phyloP scores from a whole-genome alignment of 805 yeast genomes.

The Saturnispora galanensis region DNA sequence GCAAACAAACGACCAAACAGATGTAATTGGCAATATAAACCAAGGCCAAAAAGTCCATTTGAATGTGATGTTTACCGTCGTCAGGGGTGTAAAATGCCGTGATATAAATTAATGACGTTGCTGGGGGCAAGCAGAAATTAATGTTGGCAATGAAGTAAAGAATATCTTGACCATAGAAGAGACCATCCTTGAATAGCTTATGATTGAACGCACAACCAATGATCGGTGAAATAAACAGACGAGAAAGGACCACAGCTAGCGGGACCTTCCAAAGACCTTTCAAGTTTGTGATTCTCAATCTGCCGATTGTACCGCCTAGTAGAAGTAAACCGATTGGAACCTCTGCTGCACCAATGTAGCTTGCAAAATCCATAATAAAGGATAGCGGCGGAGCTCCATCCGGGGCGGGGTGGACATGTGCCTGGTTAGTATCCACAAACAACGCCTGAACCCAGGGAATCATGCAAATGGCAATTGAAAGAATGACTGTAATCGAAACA shows the following conservation, averaged over 20 bases:
- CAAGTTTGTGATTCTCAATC: conserved; percentile 49
- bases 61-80: conserved; percentile 37
- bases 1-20: conserved; percentile 55
- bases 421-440: conserved; percentile 42
- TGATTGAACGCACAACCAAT: conserved; percentile 63
- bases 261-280: conserved; percentile 66
- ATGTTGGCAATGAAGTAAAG: conserved; percentile 66
- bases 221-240: conserved; percentile 67
- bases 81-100: conserved; percentile 83
- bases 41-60: conserved; percentile 81
- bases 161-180: conserved; percentile 52
- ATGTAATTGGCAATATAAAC: conserved; percentile 67
- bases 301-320: conserved; percentile 80
- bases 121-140: conserved; percentile 74
- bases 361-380: conserved; percentile 71
- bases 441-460: conserved; percentile 79
- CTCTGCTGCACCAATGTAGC: conserved; percentile 76
- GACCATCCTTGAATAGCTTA: conserved; percentile 49
- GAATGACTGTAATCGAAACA: conserved; percentile 58
- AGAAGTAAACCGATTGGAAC: conserved; percentile 80
- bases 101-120: conserved; percentile 79
- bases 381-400: conserved; percentile 77
- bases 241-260: conserved; percentile 40
- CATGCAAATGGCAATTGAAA: conserved; percentile 61
- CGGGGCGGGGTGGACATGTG: conserved; percentile 63